Evolutionary conservation across 495 filamentous ascomycete genomes (phyloP).

Genomic region (Pyronema domesticum): DNA sequence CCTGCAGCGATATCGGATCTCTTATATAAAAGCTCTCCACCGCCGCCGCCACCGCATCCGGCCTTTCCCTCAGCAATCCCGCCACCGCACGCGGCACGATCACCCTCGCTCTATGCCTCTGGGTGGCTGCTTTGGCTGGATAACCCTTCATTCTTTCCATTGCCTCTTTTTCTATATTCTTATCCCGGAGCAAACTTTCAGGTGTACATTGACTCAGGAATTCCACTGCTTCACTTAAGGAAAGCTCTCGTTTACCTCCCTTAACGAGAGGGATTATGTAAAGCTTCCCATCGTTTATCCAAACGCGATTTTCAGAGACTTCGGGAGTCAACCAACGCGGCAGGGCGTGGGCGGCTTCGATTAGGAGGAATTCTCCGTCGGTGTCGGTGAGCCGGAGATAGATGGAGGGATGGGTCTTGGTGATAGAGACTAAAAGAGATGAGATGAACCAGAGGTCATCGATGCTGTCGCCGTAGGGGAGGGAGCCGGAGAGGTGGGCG

Average conservation of each 20-base stretch:
- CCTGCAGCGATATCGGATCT: slow-evolving; percentile 59
- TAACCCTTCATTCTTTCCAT: slow-evolving; percentile 76
- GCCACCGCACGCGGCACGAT: slow-evolving; percentile 68
- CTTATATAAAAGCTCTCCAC: slow-evolving; percentile 86
- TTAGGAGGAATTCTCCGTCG: slow-evolving; percentile 87
- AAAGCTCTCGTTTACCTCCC: background rate
- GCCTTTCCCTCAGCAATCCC: slow-evolving; percentile 55
- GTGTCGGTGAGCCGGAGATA: slow-evolving; percentile 54
- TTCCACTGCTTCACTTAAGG: background rate
- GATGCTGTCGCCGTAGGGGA: slow-evolving; percentile 78
- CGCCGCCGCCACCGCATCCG: slow-evolving; percentile 59
- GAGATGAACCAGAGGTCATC: slow-evolving; percentile 97
- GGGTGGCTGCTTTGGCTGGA: slow-evolving; percentile 42
- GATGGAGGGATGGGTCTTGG: background rate
- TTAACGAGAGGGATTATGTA: slow-evolving; percentile 44
- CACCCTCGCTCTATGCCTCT: slow-evolving; percentile 49
- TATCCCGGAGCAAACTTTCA: slow-evolving; percentile 7
- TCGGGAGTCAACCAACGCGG: slow-evolving; percentile 89
- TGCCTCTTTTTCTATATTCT: slow-evolving; percentile 62
- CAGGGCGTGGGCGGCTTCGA: slow-evolving; percentile 77
- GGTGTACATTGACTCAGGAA: background rate
- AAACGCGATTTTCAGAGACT: slow-evolving; percentile 67
- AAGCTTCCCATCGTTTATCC: slow-evolving; percentile 59
- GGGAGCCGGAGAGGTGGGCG: slow-evolving; percentile 42
- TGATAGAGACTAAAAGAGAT: slow-evolving; percentile 22